phyloP scores from a whole-genome alignment of 306 rosid genomes.

The Fagus sylvatica region DNA sequence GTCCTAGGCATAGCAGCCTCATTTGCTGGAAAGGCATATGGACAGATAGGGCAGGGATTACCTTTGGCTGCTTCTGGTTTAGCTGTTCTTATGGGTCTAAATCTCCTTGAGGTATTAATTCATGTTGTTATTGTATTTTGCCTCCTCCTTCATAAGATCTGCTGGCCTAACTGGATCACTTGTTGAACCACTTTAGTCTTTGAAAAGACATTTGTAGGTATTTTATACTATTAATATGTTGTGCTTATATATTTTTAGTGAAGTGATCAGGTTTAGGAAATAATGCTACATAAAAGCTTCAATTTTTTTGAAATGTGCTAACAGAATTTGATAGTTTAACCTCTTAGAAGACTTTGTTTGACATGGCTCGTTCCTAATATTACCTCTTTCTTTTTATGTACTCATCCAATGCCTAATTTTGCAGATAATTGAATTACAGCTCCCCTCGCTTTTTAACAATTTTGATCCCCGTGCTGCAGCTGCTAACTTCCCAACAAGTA shows the following conservation, averaged over 20 bases:
- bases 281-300: background rate
- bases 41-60: constrained; percentile 95
- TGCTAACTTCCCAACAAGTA: constrained; percentile 91
- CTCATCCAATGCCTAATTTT: constrained; percentile 26
- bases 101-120: constrained; percentile 77
- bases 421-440: constrained; percentile 79
- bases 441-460: constrained; percentile 85
- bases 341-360: background rate
- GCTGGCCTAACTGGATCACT: background rate
- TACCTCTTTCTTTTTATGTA: constrained; percentile 3
- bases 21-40: constrained; percentile 97
- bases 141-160: background rate
- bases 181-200: background rate
- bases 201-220: background rate
- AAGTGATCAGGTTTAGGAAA: background rate
- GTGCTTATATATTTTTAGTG: background rate
- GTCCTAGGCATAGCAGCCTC: constrained; percentile 84
- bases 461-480: constrained; percentile 91
- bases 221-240: background rate
- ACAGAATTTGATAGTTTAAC: constrained; percentile 1
- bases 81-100: constrained; percentile 91
- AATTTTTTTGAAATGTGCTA: background rate
- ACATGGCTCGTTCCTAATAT: background rate
- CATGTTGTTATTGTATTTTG: background rate
- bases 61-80: constrained; percentile 93